Conservation (phyloP, 1,284 basidiomycete species). For the Ustilago tritici region DNA sequence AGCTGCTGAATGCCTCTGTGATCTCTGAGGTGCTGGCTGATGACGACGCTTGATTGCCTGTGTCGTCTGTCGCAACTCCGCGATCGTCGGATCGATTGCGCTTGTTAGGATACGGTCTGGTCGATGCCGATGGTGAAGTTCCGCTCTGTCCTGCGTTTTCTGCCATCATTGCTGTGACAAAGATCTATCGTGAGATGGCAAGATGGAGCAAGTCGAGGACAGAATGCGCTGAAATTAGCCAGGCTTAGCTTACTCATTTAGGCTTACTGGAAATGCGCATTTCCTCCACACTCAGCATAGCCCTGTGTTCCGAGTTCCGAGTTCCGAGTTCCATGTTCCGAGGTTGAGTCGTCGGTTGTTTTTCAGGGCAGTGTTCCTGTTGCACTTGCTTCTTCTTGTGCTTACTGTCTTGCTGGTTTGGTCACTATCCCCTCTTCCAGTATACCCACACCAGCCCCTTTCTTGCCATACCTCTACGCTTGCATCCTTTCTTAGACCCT, state of each 20-base stretch:
- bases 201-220: neutral
- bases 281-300: neutral
- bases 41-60: constrained; percentile 3
- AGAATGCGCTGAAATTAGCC: too few species aligned
- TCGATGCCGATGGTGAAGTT: constrained; percentile 19
- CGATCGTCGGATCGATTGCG: constrained; percentile 28
- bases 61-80: neutral
- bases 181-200: neutral
- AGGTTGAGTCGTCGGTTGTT: too few species aligned
- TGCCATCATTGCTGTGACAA: constrained; percentile 7
- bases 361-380: neutral
- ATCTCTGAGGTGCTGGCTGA: constrained; percentile 8
- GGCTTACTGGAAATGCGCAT: neutral
- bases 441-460: neutral
- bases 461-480: neutral
- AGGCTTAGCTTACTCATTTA: neutral
- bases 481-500: neutral
- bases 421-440: neutral
- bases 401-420: too few species aligned
- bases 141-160: constrained; percentile 6
- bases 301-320: neutral
- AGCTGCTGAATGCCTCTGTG: constrained; percentile 43
- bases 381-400: neutral
- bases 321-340: neutral
- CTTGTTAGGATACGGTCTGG: constrained; percentile 25